phyloP scores from a whole-genome alignment of 2,329 filamentous ascomycete genomes.

The Cladophialophora carrionii region DNA sequence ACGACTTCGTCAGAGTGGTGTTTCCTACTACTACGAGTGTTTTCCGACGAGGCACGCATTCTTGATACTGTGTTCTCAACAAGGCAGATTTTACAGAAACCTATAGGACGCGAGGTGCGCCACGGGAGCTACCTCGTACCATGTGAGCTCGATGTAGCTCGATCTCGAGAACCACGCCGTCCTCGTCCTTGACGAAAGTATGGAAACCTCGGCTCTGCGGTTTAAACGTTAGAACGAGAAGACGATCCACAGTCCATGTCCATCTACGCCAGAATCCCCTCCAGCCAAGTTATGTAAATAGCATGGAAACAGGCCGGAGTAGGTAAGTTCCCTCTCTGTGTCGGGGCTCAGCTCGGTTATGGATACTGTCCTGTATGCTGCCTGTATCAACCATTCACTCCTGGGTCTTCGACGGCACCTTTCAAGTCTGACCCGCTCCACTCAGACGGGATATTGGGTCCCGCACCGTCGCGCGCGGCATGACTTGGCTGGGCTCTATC shows the following conservation, averaged over 20 bases:
- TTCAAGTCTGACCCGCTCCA: not conserved
- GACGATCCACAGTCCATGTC: not conserved
- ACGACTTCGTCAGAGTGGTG: not conserved
- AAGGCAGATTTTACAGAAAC: not conserved
- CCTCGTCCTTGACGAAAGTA: not conserved
- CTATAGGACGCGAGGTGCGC: too few species aligned
- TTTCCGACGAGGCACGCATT: not conserved
- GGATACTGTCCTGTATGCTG: not conserved
- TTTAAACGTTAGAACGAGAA: not conserved
- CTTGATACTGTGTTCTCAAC: not conserved
- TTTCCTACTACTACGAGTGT: too few species aligned
- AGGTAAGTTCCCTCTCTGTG: not conserved
- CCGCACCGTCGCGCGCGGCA: not conserved
- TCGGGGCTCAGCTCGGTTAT: not conserved
- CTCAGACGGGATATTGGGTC: not conserved
- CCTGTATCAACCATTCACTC: not conserved
- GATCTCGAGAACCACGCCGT: not conserved
- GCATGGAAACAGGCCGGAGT: not conserved
- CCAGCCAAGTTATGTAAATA: not conserved
- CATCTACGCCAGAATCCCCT: not conserved
- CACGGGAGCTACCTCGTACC: too few species aligned
- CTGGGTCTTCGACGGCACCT: not conserved
- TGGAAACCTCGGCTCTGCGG: not conserved
- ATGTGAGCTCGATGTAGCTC: not conserved
- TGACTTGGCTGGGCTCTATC: not conserved